These are phyloP conservation scores for Irpex lacteus DNA, from an alignment of 1,284 basidiomycete genomes.

Conservation along the genomic window DNA sequence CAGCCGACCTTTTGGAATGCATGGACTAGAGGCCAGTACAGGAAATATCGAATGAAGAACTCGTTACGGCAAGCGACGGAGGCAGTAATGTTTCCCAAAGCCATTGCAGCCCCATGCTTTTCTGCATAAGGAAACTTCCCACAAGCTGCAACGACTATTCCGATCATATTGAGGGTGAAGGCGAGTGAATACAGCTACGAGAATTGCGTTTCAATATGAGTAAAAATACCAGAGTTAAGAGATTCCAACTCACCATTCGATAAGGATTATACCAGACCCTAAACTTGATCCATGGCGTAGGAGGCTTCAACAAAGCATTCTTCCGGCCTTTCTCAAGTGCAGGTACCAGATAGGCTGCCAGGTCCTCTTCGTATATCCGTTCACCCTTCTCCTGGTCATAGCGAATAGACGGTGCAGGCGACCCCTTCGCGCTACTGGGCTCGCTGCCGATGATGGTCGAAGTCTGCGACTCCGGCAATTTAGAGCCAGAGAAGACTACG, in stretches of 20 bases:
- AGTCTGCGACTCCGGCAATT: constrained; percentile 1
- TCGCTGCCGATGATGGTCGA: not conserved
- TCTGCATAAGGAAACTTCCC: constrained; percentile 10
- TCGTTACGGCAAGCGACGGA: constrained; percentile 16
- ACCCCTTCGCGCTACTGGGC: not conserved
- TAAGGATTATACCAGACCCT: constrained; percentile 8
- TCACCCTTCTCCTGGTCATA: constrained; percentile 8
- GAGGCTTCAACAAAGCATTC: constrained; percentile 5
- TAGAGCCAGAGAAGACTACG: constrained; percentile 2
- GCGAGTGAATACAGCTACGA: constrained; percentile 7
- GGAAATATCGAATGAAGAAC: constrained; percentile 13
- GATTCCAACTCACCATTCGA: constrained; percentile 3
- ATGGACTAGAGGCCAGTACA: constrained; percentile 14
- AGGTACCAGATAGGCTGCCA: constrained; percentile 4
- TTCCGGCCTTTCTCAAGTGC: constrained; percentile 6
- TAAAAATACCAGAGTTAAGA: not conserved
- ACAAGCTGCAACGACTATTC: constrained; percentile 8
- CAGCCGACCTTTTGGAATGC: constrained; percentile 12
- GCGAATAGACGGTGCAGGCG: not conserved
- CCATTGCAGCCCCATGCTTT: constrained; percentile 11
- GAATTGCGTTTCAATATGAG: not conserved
- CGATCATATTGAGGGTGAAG: constrained; percentile 14
- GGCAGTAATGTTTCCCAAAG: constrained; percentile 12
- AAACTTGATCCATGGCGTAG: constrained; percentile 2
- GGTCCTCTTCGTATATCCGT: not conserved